These are phyloP conservation scores for Phytophthora melonis DNA, from an alignment of 352 stramenopile species.

Conservation along the genomic window DNA sequence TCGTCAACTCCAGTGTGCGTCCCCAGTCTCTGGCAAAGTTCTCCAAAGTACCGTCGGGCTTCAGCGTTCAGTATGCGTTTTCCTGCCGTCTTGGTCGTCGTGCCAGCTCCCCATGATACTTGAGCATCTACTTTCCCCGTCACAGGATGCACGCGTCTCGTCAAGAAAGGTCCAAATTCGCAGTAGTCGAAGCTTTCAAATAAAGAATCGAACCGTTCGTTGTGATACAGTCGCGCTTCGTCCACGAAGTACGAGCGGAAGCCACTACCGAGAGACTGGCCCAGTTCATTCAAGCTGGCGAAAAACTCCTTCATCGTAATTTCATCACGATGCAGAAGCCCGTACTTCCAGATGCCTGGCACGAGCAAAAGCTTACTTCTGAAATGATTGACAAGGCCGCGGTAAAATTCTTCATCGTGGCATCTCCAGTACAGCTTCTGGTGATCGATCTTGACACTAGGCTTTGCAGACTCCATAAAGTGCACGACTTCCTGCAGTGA, in stretches of 20 bases:
- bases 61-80: slow-evolving; percentile 52
- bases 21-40: slow-evolving; percentile 52
- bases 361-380: slow-evolving; percentile 51
- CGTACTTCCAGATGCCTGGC: slow-evolving; percentile 60
- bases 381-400: slow-evolving; percentile 42
- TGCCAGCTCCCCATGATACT: background rate
- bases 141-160: slow-evolving; percentile 49
- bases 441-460: slow-evolving; percentile 45
- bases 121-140: slow-evolving; percentile 26
- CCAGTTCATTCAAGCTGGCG: slow-evolving; percentile 23
- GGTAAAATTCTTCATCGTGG: slow-evolving; percentile 49
- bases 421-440: slow-evolving; percentile 55
- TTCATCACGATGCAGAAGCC: slow-evolving; percentile 54
- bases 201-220: slow-evolving; percentile 36
- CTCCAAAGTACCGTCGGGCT: slow-evolving; percentile 47
- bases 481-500: slow-evolving; percentile 55
- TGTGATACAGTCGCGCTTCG: slow-evolving; percentile 33
- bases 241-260: slow-evolving; percentile 41
- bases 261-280: slow-evolving; percentile 40
- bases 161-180: slow-evolving; percentile 60
- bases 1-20: slow-evolving; percentile 33
- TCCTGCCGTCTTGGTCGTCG: slow-evolving; percentile 11
- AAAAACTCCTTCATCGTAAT: slow-evolving; percentile 47
- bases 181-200: slow-evolving; percentile 51
- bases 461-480: slow-evolving; percentile 34